Conservation (phyloP, 2,329 filamentous ascomycete species). For the Trichoderma afroharzianum region DNA sequence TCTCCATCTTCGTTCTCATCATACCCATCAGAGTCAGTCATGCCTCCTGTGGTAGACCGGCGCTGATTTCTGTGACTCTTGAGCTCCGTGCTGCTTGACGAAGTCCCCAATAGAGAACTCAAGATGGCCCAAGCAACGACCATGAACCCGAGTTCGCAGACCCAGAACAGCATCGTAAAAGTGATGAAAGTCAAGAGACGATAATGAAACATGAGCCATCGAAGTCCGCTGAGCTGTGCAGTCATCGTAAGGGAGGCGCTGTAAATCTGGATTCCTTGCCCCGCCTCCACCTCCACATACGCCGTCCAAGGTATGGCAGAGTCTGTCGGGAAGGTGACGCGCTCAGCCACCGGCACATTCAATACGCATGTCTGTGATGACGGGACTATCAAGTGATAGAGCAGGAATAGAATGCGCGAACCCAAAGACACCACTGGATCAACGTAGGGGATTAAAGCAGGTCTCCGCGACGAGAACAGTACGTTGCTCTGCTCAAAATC, state of each 20-base stretch:
- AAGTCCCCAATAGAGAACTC: slow-evolving; percentile 32
- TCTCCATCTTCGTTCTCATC: slow-evolving; percentile 27
- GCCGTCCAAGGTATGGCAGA: slow-evolving; percentile 43
- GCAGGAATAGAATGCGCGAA: slow-evolving; percentile 59
- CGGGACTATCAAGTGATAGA: slow-evolving; percentile 66
- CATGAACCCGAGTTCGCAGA: slow-evolving; percentile 66
- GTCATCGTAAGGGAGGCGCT: slow-evolving; percentile 62
- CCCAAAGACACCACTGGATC: slow-evolving; percentile 65
- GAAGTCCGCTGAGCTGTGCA: slow-evolving; percentile 71
- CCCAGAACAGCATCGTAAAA: slow-evolving; percentile 73
- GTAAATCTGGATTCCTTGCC: slow-evolving; percentile 73
- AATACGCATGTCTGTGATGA: slow-evolving; percentile 61
- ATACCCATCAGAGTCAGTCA: slow-evolving; percentile 20
- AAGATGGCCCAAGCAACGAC: slow-evolving; percentile 61
- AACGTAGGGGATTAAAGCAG: slow-evolving; percentile 75
- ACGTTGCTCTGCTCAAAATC: slow-evolving; percentile 39
- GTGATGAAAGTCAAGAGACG: slow-evolving; percentile 64
- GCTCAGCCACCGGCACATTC: slow-evolving; percentile 68
- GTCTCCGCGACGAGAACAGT: slow-evolving; percentile 64
- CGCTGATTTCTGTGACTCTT: slow-evolving; percentile 17
- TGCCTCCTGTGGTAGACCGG: background rate
- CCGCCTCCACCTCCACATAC: slow-evolving; percentile 65
- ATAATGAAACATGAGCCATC: slow-evolving; percentile 86
- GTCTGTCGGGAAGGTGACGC: slow-evolving; percentile 55
- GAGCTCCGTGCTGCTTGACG: slow-evolving; percentile 13